Percentiles rank a stretch among this genome's conserved stretches.
Evolutionary conservation across 257 asterid genomes (phyloP).

Genomic region (Solanum commersonii): DNA sequence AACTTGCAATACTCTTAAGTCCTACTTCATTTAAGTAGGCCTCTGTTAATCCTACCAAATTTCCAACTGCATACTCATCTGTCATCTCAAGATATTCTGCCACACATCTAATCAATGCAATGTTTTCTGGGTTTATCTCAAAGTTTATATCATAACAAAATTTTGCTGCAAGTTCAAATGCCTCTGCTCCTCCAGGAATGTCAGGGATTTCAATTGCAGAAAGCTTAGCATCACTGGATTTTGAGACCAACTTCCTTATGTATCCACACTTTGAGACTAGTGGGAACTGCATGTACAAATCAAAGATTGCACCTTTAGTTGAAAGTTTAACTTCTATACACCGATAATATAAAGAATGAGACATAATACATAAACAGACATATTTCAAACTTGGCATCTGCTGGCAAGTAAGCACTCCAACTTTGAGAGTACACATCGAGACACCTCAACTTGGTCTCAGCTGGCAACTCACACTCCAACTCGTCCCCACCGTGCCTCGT

Average conservation of each 20-base stretch:
- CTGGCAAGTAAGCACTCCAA: not conserved
- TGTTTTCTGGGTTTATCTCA: constrained; percentile 57
- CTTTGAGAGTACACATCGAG: not conserved
- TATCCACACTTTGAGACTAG: constrained; percentile 77
- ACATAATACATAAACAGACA: not conserved
- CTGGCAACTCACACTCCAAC: not conserved
- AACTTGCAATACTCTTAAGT: constrained; percentile 56
- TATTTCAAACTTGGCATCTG: not conserved
- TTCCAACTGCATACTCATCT: constrained; percentile 61
- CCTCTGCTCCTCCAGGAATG: constrained; percentile 73
- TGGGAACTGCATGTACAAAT: constrained; percentile 54
- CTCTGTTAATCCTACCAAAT: constrained; percentile 52
- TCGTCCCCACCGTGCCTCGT: not conserved
- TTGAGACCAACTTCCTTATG: constrained; percentile 47
- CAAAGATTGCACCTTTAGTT: not conserved
- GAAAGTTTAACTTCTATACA: not conserved
- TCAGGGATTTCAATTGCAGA: constrained; percentile 45
- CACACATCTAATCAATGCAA: constrained; percentile 60
- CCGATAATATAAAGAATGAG: not conserved
- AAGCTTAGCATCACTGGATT: constrained; percentile 34
- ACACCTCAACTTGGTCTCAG: not conserved
- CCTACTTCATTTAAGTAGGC: constrained; percentile 60
- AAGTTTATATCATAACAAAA: constrained; percentile 78
- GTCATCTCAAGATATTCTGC: constrained; percentile 82
- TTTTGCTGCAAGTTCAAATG: constrained; percentile 75